These are phyloP conservation scores for Neonothopanus nambi DNA, from an alignment of 1,284 basidiomycete species.

Conservation along the genomic window DNA sequence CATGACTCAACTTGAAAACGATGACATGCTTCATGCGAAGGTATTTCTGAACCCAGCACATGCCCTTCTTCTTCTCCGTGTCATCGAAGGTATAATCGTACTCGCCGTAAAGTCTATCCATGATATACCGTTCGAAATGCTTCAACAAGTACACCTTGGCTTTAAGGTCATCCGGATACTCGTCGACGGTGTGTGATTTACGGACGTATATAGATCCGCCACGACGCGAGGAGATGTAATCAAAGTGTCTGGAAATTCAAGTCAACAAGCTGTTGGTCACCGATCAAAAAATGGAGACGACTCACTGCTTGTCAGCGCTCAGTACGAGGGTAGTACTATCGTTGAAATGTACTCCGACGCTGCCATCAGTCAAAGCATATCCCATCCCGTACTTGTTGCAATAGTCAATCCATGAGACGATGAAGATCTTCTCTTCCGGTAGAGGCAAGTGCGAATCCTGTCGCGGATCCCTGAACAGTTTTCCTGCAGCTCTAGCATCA, in stretches of 20 bases:
- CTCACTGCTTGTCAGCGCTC: conserved; percentile 81
- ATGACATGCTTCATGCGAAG: conserved; percentile 96
- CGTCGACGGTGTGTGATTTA: conserved; percentile 63
- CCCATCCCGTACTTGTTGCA: conserved; percentile 99
- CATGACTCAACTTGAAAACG: conserved; percentile 94
- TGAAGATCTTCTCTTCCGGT: conserved; percentile 81
- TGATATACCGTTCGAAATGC: conserved; percentile 92
- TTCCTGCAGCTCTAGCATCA: conserved; percentile 57
- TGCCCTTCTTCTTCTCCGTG: conserved; percentile 65
- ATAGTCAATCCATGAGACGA: conserved; percentile 97
- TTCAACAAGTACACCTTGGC: conserved; percentile 89
- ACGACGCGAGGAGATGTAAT: conserved; percentile 72
- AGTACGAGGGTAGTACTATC: conserved; percentile 89
- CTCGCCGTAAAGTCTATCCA: conserved; percentile 80
- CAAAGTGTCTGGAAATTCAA: conserved; percentile 65
- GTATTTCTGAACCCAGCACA: conserved; percentile 96
- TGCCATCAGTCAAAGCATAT: conserved; percentile 93
- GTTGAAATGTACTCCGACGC: conserved; percentile 94
- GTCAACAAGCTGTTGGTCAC: conserved; percentile 17
- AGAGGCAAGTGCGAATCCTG: conserved; percentile 54
- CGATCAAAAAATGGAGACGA: conserved; percentile 15
- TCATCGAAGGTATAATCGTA: conserved; percentile 84
- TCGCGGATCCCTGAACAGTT: conserved; percentile 65
- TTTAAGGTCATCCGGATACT: conserved; percentile 77
- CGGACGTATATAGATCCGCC: conserved; percentile 68